A percentile compares a stretch with the other conserved stretches of the same genome.
phyloP scores from a whole-genome alignment of 1,284 basidiomycete species.

The Moniliophthora roreri region DNA sequence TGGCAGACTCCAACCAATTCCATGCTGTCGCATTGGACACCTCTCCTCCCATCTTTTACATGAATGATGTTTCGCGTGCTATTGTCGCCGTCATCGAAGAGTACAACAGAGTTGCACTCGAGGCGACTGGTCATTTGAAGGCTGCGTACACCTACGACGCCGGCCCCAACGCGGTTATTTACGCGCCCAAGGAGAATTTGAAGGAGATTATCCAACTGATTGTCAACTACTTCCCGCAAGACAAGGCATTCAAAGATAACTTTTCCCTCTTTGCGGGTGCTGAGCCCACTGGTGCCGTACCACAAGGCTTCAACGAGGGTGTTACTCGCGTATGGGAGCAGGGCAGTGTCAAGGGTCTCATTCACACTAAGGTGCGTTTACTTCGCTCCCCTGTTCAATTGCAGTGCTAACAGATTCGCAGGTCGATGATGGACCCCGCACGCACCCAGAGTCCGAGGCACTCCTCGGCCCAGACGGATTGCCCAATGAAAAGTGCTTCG shows the following conservation, averaged over 20 bases:
- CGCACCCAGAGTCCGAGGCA: no score
- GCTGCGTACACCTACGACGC: conserved; percentile 99
- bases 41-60: conserved; percentile 97
- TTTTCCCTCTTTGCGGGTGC: conserved; percentile 61
- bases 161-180: conserved; percentile 98
- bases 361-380: conserved; percentile 75
- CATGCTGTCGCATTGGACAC: conserved; percentile 98
- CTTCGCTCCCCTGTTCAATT: no score
- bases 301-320: conserved; percentile 74
- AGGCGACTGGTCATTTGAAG: conserved; percentile 62
- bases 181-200: conserved; percentile 79
- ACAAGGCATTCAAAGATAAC: conserved; percentile 72
- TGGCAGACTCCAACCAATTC: conserved; percentile 98
- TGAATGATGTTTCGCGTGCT: conserved; percentile 92
- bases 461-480: no score
- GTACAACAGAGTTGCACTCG: conserved; percentile 84
- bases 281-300: conserved; percentile 41
- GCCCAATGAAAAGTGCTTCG: no score
- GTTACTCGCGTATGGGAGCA: conserved; percentile 74
- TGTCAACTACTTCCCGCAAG: conserved; percentile 82
- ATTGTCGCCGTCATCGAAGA: conserved; percentile 90
- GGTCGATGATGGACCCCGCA: no score
- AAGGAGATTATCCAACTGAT: conserved; percentile 77
- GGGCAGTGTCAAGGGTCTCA: conserved; percentile 84
- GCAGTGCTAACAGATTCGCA: no score